Evolutionary conservation across 352 stramenopile species (phyloP).

Genomic region (Pseudoperonospora humuli): DNA sequence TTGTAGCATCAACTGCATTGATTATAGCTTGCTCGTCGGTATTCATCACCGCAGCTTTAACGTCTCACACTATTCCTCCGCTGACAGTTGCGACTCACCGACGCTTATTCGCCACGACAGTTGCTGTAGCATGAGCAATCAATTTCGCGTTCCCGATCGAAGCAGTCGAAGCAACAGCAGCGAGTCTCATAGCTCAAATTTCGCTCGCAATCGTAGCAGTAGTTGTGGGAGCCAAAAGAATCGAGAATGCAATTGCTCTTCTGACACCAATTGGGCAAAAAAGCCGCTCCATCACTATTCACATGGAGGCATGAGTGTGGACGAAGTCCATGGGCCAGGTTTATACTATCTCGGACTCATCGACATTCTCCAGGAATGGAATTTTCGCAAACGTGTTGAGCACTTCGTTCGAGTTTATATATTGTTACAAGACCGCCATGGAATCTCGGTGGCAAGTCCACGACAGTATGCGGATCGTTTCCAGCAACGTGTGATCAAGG

Average conservation of each 20-base stretch:
- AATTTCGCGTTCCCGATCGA: constrained; percentile 14
- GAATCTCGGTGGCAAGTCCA: constrained; percentile 67
- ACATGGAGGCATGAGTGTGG: constrained; percentile 55
- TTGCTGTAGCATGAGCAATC: constrained; percentile 12
- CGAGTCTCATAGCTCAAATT: constrained; percentile 17
- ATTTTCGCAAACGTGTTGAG: constrained; percentile 87
- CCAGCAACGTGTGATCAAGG: constrained; percentile 61
- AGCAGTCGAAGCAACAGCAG: constrained; percentile 21
- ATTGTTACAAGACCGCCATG: constrained; percentile 56
- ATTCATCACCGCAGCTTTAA: constrained; percentile 88
- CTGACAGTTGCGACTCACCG: constrained; percentile 35
- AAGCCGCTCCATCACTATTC: constrained; percentile 46
- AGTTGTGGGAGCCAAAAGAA: constrained; percentile 15
- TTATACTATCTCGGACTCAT: constrained; percentile 94
- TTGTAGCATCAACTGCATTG: constrained; percentile 90
- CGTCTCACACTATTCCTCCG: constrained; percentile 62
- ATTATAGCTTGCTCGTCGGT: constrained; percentile 92
- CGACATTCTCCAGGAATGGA: constrained; percentile 94
- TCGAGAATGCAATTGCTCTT: constrained; percentile 11
- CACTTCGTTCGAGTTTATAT: constrained; percentile 72
- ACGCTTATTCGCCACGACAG: constrained; percentile 17
- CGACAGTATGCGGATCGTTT: constrained; percentile 70
- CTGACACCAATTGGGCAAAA: constrained; percentile 15
- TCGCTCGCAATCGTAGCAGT: constrained; percentile 25
- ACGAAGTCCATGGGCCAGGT: constrained; percentile 85